Conservation (phyloP, 2,329 filamentous ascomycete species). For the Aspergillus viridinutans region DNA sequence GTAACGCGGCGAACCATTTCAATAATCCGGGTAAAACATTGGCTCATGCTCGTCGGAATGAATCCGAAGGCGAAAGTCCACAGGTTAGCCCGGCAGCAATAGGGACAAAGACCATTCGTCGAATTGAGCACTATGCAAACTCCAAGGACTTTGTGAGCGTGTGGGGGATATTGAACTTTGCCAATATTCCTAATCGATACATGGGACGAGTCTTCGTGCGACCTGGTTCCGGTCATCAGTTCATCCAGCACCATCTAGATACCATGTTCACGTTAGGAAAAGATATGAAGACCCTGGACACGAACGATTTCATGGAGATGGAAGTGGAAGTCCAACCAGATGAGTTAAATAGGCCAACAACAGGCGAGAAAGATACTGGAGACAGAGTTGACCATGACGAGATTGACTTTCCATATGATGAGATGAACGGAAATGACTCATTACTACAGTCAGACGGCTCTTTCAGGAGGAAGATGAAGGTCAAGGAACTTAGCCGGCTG, state of each 20-base stretch:
- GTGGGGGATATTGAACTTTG: conserved; percentile 70
- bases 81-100: not conserved
- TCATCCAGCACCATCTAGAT: conserved; percentile 45
- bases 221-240: conserved; percentile 37
- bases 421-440: conserved; percentile 2
- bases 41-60: not conserved
- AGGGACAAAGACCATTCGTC: conserved; percentile 49
- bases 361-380: not conserved
- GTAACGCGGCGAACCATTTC: conserved; percentile 74
- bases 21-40: conserved; percentile 62
- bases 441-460: not conserved
- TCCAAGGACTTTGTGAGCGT: conserved; percentile 68
- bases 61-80: not conserved
- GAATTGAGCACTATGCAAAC: conserved; percentile 80
- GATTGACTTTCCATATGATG: not conserved
- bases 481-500: conserved; percentile 36
- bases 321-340: conserved; percentile 16
- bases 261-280: conserved; percentile 39
- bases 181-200: conserved; percentile 46
- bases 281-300: conserved; percentile 22
- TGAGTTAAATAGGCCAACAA: not conserved
- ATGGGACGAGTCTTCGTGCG: conserved; percentile 48
- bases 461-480: conserved; percentile 12
- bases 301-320: conserved; percentile 34
- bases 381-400: not conserved